These are phyloP conservation scores for Camptophora hylomeconis DNA, from an alignment of 2,329 filamentous ascomycete genomes.

Conservation along the genomic window DNA sequence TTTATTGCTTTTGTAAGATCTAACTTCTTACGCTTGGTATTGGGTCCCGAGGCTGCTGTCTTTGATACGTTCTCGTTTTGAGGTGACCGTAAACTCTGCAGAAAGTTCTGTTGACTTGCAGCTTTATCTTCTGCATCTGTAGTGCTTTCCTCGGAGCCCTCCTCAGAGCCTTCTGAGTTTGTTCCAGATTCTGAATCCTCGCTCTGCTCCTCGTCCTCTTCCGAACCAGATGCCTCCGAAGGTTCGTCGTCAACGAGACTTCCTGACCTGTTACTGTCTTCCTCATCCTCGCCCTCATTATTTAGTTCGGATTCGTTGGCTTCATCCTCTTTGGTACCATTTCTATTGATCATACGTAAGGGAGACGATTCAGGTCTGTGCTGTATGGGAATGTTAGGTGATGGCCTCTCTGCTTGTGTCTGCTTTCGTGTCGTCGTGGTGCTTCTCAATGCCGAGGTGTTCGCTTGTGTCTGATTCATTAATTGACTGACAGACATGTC, in stretches of 20 bases:
- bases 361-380: conserved; percentile 4
- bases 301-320: conserved; percentile 1
- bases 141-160: conserved; percentile 1
- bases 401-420: conserved; percentile 8
- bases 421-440: conserved; percentile 2
- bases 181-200: not conserved
- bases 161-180: too few species aligned
- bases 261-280: not conserved
- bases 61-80: too few species aligned
- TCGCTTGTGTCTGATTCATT: conserved; percentile 12
- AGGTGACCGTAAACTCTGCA: too few species aligned
- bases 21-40: too few species aligned
- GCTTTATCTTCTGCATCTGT: not conserved
- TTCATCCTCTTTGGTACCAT: conserved; percentile 4
- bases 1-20: too few species aligned
- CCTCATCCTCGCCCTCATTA: conserved; percentile 2
- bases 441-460: conserved; percentile 10
- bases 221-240: not conserved
- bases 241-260: not conserved
- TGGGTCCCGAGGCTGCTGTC: too few species aligned
- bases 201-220: conserved; percentile 1
- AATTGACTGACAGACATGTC: conserved; percentile 9
- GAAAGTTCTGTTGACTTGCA: too few species aligned
- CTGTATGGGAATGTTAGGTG: conserved; percentile 13
- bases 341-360: conserved; percentile 9